Evolutionary conservation across 805 yeast species (phyloP), one percentile per base, ranked within the genome.

Genomic region (Kregervanrija pseudodelftensis): DNA sequence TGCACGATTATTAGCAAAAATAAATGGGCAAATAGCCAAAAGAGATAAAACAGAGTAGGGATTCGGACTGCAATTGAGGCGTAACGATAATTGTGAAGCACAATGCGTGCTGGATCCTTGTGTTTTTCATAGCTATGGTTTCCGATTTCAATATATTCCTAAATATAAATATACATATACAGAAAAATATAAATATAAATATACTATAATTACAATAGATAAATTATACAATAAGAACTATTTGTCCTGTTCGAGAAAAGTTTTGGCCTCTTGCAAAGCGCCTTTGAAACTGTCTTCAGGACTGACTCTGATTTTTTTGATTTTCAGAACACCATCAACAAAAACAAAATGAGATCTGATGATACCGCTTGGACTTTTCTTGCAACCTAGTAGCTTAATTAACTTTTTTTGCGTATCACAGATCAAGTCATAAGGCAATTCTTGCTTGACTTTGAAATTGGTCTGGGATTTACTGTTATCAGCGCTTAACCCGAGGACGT

Each of bases 261-360:
- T 67, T 42, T 76, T 61, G 36, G 82, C 74, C 49, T 79, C 80
- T 32, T 67, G 69, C 55, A 76, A 74, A 12, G 85, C 87, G n/a
- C 74, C 73, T 37, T 61, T 65, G 47, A 79, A 66, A 64, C 89
- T 81, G 10, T 60, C 70, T 52, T 77, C 82, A 14, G 84, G 84
- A 47, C 79, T 71, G 45, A 83, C 72, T 44, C 70, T 74, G 49
- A 79, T 65, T 50, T 72, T 73, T 49, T 70, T 75, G 39, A 72
- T 66, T 37, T 66, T 68, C 53, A 89, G 70, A 50, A 77, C 73
- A 11, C 96, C 96, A 58, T 87, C 81, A 36, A 73, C 77, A 62
- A 93, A 85, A 37, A 91, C 76, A 87, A 95, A 90, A 59, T 91
- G 95, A n/a, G 96, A 86, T 60, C 99, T 77, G 44, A 80, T 77